These are phyloP conservation scores for Chalaropsis thielavioides DNA, from an alignment of 2,329 filamentous ascomycete genomes.

Conservation along the genomic window DNA sequence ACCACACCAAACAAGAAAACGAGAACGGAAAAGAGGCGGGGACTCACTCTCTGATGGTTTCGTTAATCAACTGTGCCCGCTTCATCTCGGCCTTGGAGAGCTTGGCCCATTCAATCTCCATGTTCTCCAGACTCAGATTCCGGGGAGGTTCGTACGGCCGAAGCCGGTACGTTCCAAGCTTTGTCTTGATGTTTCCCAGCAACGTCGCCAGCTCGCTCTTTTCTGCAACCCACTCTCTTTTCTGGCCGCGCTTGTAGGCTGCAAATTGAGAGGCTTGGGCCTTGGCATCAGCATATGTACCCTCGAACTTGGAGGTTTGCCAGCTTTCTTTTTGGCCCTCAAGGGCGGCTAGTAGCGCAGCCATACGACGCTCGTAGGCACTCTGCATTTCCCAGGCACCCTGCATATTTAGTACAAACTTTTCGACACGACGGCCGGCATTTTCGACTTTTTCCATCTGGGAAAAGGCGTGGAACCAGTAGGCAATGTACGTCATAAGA, in stretches of 20 bases:
- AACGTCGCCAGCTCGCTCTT: constrained; percentile 90
- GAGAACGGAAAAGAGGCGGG: background rate
- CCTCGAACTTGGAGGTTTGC: constrained; percentile 70
- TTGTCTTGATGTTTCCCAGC: constrained; percentile 96
- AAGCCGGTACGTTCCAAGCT: constrained; percentile 85
- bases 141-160: constrained; percentile 80
- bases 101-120: constrained; percentile 69
- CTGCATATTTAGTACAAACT: constrained; percentile 98
- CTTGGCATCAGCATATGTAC: constrained; percentile 87
- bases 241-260: constrained; percentile 78
- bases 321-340: constrained; percentile 58
- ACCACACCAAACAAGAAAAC: background rate
- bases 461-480: constrained; percentile 99
- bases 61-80: constrained; percentile 87
- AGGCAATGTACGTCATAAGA: constrained; percentile 98
- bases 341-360: constrained; percentile 62
- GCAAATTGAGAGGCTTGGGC: constrained; percentile 69
- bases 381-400: constrained; percentile 99
- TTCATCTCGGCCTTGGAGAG: constrained; percentile 74
- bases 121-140: constrained; percentile 65
- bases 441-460: constrained; percentile 99
- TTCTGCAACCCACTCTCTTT: constrained; percentile 92
- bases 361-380: constrained; percentile 83
- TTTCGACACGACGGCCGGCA: constrained; percentile 86
- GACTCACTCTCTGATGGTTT: constrained; percentile 81